Evolutionary conservation across 495 filamentous ascomycete species (phyloP).

Genomic region (Aspergillus incahuasiensis): DNA sequence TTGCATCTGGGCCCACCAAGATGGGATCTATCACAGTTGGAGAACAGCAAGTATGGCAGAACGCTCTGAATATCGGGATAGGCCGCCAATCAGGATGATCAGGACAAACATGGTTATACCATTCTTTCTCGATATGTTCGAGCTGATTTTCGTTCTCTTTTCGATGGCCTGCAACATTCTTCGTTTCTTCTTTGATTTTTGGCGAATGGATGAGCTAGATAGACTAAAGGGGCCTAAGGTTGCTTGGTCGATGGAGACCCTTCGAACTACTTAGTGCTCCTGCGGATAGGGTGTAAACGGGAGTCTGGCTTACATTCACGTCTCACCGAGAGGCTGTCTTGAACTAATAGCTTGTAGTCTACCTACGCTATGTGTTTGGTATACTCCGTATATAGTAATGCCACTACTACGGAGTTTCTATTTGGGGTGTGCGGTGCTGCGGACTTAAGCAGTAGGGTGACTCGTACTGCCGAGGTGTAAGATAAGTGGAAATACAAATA

Average conservation of each 20-base stretch:
- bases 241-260: constrained; percentile 4
- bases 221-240: neutral
- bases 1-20: no score
- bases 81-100: constrained; percentile 3
- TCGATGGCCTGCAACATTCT: neutral
- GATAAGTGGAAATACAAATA: constrained; percentile 3
- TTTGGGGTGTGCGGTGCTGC: no score
- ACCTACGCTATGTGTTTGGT: no score
- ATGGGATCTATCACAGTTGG: neutral
- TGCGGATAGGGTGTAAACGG: constrained; percentile 9
- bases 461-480: neutral
- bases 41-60: neutral
- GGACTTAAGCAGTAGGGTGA: neutral
- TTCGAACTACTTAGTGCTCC: no score
- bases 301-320: neutral
- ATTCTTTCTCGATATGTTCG: constrained; percentile 3
- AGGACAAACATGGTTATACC: neutral
- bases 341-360: neutral
- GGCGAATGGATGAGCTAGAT: neutral
- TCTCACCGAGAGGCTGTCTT: constrained; percentile 3
- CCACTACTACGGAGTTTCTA: no score
- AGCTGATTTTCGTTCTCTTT: neutral
- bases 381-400: no score
- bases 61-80: constrained; percentile 1
- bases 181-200: neutral